These are phyloP conservation scores for Coelastrella sp. DNA, from an alignment of 139 green algal species.

Conservation along the genomic window DNA sequence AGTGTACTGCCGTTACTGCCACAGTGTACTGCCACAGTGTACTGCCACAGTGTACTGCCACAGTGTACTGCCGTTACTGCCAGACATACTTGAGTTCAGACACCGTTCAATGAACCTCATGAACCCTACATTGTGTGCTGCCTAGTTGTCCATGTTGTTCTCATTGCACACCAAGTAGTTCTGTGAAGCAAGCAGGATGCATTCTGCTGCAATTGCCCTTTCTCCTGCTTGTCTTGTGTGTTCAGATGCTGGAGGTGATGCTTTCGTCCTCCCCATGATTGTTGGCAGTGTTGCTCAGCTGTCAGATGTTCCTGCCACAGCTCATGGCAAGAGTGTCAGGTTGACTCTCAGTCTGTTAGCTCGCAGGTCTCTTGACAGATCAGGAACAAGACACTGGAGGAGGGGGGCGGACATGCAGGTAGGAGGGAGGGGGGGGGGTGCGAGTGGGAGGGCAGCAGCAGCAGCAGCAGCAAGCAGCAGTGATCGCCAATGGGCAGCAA, in stretches of 20 bases:
- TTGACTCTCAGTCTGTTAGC: slow-evolving; percentile 73
- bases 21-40: too few relatives aligned
- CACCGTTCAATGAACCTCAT: too few relatives aligned
- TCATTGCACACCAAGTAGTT: background rate
- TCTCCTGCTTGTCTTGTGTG: background rate
- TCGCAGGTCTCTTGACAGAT: slow-evolving; percentile 63
- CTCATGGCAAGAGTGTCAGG: background rate
- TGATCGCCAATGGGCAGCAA: background rate
- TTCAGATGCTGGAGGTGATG: slow-evolving; percentile 32
- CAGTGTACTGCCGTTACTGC: too few relatives aligned
- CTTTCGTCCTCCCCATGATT: slow-evolving; percentile 44
- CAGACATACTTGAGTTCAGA: too few relatives aligned
- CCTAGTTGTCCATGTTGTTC: too few relatives aligned
- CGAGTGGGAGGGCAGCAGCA: background rate
- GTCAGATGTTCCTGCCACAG: slow-evolving; percentile 56
- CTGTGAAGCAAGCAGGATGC: background rate
- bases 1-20: too few relatives aligned
- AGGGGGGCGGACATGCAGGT: slow-evolving; percentile 74
- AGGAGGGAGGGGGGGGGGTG: background rate
- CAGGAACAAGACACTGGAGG: slow-evolving; percentile 87
- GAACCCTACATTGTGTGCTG: too few relatives aligned
- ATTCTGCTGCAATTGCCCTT: background rate
- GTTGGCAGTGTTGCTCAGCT: slow-evolving; percentile 84
- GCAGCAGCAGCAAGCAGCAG: background rate
- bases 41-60: too few relatives aligned